Percentiles rank a stretch among this genome's conserved stretches.
phyloP scores from a whole-genome alignment of 2,329 filamentous ascomycete genomes.

The Penicillium palitans region DNA sequence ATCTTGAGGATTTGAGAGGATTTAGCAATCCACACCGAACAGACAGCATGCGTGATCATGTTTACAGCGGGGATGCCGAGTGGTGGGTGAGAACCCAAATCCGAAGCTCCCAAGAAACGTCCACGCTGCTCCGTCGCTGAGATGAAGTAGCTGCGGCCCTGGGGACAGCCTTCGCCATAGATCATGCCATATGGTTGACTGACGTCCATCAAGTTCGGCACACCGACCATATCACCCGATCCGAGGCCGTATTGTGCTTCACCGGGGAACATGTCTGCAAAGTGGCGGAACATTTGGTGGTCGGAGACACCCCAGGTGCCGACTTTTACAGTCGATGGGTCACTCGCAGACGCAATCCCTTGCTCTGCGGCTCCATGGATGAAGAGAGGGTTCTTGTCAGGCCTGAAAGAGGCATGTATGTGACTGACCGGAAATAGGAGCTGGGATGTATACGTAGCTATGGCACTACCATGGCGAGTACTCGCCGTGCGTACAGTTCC shows the following conservation, averaged over 20 bases:
- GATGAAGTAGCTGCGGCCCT: conserved; percentile 77
- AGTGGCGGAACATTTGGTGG: conserved; percentile 71
- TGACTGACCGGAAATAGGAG: conserved; percentile 76
- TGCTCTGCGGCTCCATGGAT: conserved; percentile 81
- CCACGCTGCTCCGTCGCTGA: conserved; percentile 72
- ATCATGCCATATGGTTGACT: conserved; percentile 82
- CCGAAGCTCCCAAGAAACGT: conserved; percentile 67
- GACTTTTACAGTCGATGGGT: conserved; percentile 71
- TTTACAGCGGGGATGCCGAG: conserved; percentile 76
- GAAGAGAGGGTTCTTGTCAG: conserved; percentile 73
- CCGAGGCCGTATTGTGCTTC: conserved; percentile 76
- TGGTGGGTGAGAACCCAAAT: conserved; percentile 61
- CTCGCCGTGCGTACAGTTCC: conserved; percentile 56
- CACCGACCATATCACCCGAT: conserved; percentile 70
- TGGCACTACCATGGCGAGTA: conserved; percentile 68
- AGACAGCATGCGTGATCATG: conserved; percentile 68
- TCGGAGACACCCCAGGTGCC: conserved; percentile 82
- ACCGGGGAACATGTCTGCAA: conserved; percentile 73
- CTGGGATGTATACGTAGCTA: conserved; percentile 83
- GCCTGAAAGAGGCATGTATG: conserved; percentile 73
- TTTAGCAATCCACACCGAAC: conserved; percentile 87
- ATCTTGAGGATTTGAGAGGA: conserved; percentile 67
- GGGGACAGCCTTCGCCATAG: conserved; percentile 82
- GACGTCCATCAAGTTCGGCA: conserved; percentile 86
- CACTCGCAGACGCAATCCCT: conserved; percentile 76